A percentile compares a stretch with the other conserved stretches of the same genome.
Conservation (phyloP, 768 basidiomycete genomes). For the Sarcodon aspratus region DNA sequence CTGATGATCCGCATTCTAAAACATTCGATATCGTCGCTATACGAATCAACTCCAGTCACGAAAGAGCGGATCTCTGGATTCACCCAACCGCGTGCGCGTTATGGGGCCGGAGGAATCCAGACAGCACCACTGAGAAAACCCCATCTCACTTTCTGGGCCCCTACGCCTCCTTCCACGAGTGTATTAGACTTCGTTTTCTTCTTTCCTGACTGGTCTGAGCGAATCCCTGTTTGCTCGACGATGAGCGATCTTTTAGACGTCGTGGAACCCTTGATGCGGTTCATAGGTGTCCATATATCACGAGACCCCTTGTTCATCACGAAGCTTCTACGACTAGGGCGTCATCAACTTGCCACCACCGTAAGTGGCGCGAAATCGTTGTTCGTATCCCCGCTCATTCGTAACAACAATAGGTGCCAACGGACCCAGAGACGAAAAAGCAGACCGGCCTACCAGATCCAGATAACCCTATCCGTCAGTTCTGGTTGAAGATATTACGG, state of each 20-base stretch:
- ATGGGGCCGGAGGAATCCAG: constrained; percentile 42
- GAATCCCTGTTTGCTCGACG: constrained; percentile 51
- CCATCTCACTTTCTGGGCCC: constrained; percentile 64
- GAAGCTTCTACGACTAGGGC: constrained; percentile 72
- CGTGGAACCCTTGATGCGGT: constrained; percentile 68
- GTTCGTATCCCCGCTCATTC: not conserved
- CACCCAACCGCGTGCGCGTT: constrained; percentile 50
- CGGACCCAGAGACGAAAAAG: constrained; percentile 55
- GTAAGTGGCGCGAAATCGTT: constrained; percentile 20
- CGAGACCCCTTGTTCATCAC: constrained; percentile 70
- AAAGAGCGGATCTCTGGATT: constrained; percentile 58
- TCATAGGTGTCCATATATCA: constrained; percentile 72
- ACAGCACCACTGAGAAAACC: constrained; percentile 47
- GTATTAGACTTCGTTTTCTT: constrained; percentile 81
- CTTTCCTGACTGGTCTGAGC: constrained; percentile 73
- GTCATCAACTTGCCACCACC: constrained; percentile 45
- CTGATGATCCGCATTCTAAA: constrained; percentile 69
- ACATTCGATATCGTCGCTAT: constrained; percentile 58
- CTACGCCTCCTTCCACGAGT: constrained; percentile 69
- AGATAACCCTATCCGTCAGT: constrained; percentile 49
- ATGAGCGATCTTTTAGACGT: constrained; percentile 65
- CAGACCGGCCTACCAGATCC: constrained; percentile 41
- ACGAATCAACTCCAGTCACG: constrained; percentile 33
- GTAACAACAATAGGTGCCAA: constrained; percentile 22
- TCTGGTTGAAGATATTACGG: constrained; percentile 80